A percentile compares a stretch with the other conserved stretches of the same genome.
Conservation (phyloP, 108 stramenopile species). For the Epipyxis sp. region DNA sequence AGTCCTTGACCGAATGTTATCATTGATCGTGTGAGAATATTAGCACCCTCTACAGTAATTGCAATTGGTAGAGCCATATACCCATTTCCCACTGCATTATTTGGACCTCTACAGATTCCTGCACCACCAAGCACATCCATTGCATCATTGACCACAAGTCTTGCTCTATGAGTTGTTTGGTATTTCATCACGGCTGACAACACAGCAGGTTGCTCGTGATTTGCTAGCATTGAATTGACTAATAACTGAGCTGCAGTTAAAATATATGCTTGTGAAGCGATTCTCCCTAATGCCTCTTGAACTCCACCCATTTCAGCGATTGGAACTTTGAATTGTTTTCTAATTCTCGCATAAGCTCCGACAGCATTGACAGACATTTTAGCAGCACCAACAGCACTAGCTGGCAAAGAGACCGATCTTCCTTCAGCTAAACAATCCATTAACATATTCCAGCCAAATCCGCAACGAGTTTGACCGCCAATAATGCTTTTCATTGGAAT, state of each 20-base stretch:
- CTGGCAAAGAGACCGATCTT: slow-evolving; percentile 88
- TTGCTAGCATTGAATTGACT: slow-evolving; percentile 96
- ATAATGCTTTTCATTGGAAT: slow-evolving; percentile 91
- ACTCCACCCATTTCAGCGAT: slow-evolving; percentile 98
- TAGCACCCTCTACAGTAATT: slow-evolving; percentile 96
- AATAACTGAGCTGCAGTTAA: slow-evolving; percentile 83
- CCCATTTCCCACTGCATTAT: slow-evolving; percentile 82
- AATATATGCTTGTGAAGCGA: slow-evolving; percentile 83
- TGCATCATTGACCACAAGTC: slow-evolving; percentile 85
- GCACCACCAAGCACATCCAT: slow-evolving; percentile 96
- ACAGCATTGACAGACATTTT: slow-evolving; percentile 75
- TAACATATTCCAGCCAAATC: slow-evolving; percentile 98
- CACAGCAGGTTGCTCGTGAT: slow-evolving; percentile 97
- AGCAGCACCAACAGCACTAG: slow-evolving; percentile 83
- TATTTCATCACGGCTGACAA: slow-evolving; percentile 97
- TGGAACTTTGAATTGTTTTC: slow-evolving; percentile 96
- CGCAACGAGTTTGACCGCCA: slow-evolving; percentile 90
- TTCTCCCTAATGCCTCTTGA: slow-evolving; percentile 87
- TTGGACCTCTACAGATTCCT: slow-evolving; percentile 91
- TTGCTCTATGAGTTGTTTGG: slow-evolving; percentile 89
- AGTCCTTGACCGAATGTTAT: slow-evolving; percentile 97
- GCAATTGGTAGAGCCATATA: slow-evolving; percentile 96
- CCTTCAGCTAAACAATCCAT: slow-evolving; percentile 97
- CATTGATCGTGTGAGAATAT: slow-evolving; percentile 94
- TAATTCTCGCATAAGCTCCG: slow-evolving; percentile 86